Percentiles rank a stretch among this genome's conserved stretches.
phyloP scores from a whole-genome alignment of 1,139 yeast species.

The Debaryomyces sp. region DNA sequence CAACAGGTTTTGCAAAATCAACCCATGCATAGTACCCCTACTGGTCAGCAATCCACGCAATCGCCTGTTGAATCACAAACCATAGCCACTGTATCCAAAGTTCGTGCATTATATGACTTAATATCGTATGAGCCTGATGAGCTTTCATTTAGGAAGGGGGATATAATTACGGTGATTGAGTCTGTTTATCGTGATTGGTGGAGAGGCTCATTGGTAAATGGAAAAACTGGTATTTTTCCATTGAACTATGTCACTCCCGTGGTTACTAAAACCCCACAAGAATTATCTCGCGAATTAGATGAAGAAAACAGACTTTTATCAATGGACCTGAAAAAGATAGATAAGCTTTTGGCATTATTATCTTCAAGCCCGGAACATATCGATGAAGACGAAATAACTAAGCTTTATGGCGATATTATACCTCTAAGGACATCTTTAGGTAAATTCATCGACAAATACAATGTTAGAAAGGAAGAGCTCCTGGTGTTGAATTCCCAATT shows the following conservation, averaged over 20 bases:
- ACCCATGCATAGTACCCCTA: background rate
- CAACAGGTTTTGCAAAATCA: background rate
- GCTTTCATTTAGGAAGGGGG: constrained; percentile 72
- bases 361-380: constrained; percentile 38
- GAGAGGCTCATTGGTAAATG: constrained; percentile 78
- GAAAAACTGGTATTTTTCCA: constrained; percentile 89
- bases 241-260: constrained; percentile 87
- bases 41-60: background rate
- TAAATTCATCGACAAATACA: constrained; percentile 71
- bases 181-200: constrained; percentile 95
- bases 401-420: constrained; percentile 66
- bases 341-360: constrained; percentile 62
- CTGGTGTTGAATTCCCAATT: constrained; percentile 70
- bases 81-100: constrained; percentile 62
- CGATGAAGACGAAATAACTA: constrained; percentile 49
- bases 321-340: constrained; percentile 53
- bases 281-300: constrained; percentile 33
- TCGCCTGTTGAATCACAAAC: constrained; percentile 25
- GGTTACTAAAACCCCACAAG: constrained; percentile 62
- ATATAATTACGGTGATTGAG: constrained; percentile 81
- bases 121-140: constrained; percentile 72
- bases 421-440: constrained; percentile 77
- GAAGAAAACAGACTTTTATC: constrained; percentile 32
- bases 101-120: constrained; percentile 83
- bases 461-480: constrained; percentile 74